Evolutionary conservation across 192 early-diverging fungal genomes (phyloP).

Genomic region (Chytriomyces sp.): DNA sequence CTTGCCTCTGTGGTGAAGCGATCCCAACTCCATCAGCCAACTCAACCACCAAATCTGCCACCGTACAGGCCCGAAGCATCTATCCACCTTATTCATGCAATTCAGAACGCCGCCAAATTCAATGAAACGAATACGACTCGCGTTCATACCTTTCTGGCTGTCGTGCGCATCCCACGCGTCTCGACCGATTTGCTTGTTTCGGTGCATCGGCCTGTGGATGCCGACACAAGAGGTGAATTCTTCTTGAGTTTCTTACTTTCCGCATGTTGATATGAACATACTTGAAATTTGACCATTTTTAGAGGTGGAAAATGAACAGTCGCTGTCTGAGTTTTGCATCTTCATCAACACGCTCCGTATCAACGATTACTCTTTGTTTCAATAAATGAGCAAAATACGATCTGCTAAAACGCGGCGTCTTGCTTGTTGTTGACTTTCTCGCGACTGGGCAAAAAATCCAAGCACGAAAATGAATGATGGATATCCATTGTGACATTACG

Average conservation of each 20-base stretch:
- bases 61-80: constrained; percentile 22
- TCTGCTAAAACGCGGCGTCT: too few species aligned
- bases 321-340: neutral
- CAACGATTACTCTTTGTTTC: constrained; percentile 15
- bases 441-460: too few species aligned
- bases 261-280: neutral
- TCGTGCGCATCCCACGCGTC: constrained; percentile 69
- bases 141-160: constrained; percentile 69
- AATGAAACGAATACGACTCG: constrained; percentile 60
- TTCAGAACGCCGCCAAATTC: constrained; percentile 79
- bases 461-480: too few species aligned
- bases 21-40: neutral
- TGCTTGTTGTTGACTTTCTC: too few species aligned
- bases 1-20: neutral
- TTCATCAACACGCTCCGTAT: constrained; percentile 6
- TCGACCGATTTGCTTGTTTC: constrained; percentile 78
- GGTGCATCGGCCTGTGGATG: constrained; percentile 66
- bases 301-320: constrained; percentile 1
- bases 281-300: too few species aligned
- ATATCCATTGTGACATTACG: too few species aligned
- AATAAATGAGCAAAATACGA: constrained; percentile 6
- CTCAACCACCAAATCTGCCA: too few species aligned
- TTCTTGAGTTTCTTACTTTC: neutral
- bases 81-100: constrained; percentile 60
- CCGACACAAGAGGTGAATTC: neutral